Base-by-base conservation (phyloP, 2,329 filamentous ascomycete species). In the Ascochyta rabiei region DNA sequence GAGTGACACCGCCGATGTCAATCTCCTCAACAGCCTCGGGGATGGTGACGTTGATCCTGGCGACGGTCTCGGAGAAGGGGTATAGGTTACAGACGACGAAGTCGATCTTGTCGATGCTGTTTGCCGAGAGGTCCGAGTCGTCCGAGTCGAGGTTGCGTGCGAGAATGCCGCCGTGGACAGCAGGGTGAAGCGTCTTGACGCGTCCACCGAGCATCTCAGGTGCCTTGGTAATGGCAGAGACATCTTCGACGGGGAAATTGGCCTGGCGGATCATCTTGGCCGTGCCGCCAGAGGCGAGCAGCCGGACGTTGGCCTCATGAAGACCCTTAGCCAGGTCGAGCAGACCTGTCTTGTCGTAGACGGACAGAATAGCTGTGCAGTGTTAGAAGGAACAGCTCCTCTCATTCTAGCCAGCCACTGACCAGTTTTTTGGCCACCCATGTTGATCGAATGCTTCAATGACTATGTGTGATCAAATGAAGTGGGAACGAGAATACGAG, bases 21-120 rank as follows among this genome's bases (percentile, higher is more conserved):
- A 99, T 96, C 81, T 99, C 95, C 80, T 99, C 95, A 34, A 99
- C 93, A 46, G 95, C 95, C 80, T 99, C 93, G 46, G 91, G 87
- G 60, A 99, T 90, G 58, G 93, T 98, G 70, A 99, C 95, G 72
- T 96, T 96, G 81, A 96, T 87, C 84, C 97, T 96, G 69, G 92
- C 89, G 67, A 99, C 88, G 28, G 95, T 99, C 76, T 98, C 93
- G 82, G 97, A 97, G 87, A 99, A 99, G 12, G 95, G 95, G 79
- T 99, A 98, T 38, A 99, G 85, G 81, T 99, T 99, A 88, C 95
- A 98, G 75, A 99, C 77, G 49, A 76, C 74, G 44, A 74, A 77
- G 62, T 77, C 75, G 44, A 77, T 75, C 68, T 75, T 75, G 53
- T 75, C 71, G 48, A 75, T 75, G 65, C 72, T 74, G 63, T 74